phyloP scores from a whole-genome alignment of 2,329 filamentous ascomycete species.

The Penicillium freii region DNA sequence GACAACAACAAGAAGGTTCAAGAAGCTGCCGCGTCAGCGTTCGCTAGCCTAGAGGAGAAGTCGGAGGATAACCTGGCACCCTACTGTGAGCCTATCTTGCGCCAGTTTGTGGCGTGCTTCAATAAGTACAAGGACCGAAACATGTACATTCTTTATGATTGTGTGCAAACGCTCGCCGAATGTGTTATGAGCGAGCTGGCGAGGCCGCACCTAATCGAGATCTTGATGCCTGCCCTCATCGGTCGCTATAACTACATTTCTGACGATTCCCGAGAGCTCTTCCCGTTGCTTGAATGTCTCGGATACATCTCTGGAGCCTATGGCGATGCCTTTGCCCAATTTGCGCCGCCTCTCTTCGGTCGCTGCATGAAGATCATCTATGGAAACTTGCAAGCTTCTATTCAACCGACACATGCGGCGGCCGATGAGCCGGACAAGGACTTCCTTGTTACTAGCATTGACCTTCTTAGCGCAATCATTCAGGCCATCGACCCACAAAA shows the following conservation, averaged over 20 bases:
- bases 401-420: constrained; percentile 57
- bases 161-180: constrained; percentile 93
- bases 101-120: constrained; percentile 90
- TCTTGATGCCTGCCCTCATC: constrained; percentile 91
- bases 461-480: constrained; percentile 88
- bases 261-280: constrained; percentile 88
- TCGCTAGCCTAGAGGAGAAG: constrained; percentile 93
- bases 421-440: constrained; percentile 87
- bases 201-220: constrained; percentile 73
- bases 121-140: constrained; percentile 96
- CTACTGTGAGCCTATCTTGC: constrained; percentile 85
- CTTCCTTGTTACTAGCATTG: constrained; percentile 91
- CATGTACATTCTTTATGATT: constrained; percentile 98
- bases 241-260: constrained; percentile 81
- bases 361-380: constrained; percentile 91
- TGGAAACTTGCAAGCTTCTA: constrained; percentile 78
- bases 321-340: constrained; percentile 76
- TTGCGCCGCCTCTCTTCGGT: constrained; percentile 79
- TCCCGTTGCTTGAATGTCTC: constrained; percentile 91
- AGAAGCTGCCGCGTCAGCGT: constrained; percentile 91
- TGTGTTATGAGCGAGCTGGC: constrained; percentile 79
- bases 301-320: constrained; percentile 91
- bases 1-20: constrained; percentile 98
- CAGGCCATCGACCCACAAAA: constrained; percentile 76
- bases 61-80: constrained; percentile 76